These are phyloP conservation scores for Patellifolia procumbens DNA, from an alignment of 179 eudicot genomes.

Conservation along the genomic window DNA sequence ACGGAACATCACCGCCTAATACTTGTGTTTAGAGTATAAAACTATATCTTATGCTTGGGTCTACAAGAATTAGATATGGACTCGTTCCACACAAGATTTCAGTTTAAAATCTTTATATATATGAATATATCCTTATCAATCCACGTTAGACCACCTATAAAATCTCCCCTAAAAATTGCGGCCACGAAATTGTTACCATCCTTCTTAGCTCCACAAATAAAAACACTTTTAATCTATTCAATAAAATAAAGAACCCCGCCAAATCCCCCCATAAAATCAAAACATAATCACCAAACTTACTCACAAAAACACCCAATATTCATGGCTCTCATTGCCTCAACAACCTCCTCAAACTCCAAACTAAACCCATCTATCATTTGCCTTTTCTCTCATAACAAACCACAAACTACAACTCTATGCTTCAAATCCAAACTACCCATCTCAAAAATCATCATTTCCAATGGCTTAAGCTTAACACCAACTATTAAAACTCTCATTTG, in stretches of 20 bases:
- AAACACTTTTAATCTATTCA: too few relatives aligned
- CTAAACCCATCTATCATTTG: conserved; percentile 23
- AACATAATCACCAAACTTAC: not conserved
- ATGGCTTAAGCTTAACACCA: not conserved
- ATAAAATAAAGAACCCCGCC: too few relatives aligned
- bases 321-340: conserved; percentile 38
- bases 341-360: conserved; percentile 24
- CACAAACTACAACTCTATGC: not conserved
- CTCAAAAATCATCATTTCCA: conserved; percentile 15
- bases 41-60: too few relatives aligned
- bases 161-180: not conserved
- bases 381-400: conserved; percentile 1
- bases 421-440: conserved; percentile 25
- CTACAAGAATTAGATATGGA: too few relatives aligned
- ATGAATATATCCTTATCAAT: conserved; percentile 9
- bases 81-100: too few relatives aligned
- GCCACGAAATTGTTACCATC: not conserved
- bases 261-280: conserved; percentile 9
- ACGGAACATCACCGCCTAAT: too few relatives aligned
- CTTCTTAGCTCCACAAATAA: not conserved
- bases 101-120: too few relatives aligned
- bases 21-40: too few relatives aligned
- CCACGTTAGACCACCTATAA: conserved; percentile 12
- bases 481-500: not conserved
- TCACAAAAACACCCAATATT: not conserved